Evolutionary conservation across 441 rosid genomes (phyloP).

Genomic region (Croton laevigatus): DNA sequence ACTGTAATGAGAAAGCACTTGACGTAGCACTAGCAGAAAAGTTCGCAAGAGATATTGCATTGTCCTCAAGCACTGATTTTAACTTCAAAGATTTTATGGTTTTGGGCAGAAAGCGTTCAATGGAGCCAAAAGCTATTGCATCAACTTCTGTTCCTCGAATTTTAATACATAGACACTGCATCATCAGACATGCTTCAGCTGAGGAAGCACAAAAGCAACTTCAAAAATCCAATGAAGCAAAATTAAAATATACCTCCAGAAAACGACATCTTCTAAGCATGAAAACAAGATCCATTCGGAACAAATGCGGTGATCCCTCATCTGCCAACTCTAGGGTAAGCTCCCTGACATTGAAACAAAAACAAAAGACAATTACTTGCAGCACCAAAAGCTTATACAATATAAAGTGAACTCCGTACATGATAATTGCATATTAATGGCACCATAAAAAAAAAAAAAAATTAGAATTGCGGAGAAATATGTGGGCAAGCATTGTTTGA

Average conservation of each 20-base stretch:
- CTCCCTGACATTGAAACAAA: conserved; percentile 32
- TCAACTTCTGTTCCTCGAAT: conserved; percentile 40
- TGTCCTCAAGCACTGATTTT: conserved; percentile 42
- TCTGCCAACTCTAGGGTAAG: conserved; percentile 50
- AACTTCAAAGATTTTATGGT: conserved; percentile 48
- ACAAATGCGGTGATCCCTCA: conserved; percentile 26
- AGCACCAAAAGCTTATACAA: not conserved
- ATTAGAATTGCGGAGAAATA: not conserved
- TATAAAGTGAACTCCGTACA: not conserved
- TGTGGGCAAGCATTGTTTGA: too few species aligned
- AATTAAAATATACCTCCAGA: conserved; percentile 50
- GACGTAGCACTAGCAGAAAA: conserved; percentile 21
- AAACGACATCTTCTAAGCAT: conserved; percentile 40
- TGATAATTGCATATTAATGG: not conserved
- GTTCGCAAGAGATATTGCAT: conserved; percentile 36
- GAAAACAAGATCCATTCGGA: conserved; percentile 28
- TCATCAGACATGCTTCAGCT: conserved; percentile 19
- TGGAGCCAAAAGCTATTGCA: conserved; percentile 31
- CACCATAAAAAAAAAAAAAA: not conserved
- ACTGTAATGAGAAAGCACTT: conserved; percentile 34
- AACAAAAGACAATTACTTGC: not conserved
- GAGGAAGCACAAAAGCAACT: not conserved
- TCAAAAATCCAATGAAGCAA: not conserved
- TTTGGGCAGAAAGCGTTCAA: conserved; percentile 37
- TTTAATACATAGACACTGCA: conserved; percentile 50